Base-by-base conservation (phyloP, 371 early-diverging fungal species). In the Lichtheimia ornata region DNA sequence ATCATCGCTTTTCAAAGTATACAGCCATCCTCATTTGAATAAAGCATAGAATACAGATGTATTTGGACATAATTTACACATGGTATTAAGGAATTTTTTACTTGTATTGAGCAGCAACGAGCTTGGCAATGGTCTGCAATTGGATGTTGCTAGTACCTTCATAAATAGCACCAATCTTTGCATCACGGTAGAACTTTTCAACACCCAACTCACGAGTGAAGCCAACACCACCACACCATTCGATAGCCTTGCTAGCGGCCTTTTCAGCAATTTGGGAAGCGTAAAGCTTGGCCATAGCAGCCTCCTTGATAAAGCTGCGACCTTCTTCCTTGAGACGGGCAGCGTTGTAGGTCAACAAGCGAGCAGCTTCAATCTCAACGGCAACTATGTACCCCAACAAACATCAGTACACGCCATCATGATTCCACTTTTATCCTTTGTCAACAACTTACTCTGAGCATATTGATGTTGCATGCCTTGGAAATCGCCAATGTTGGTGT, bases 381-480 rank as follows among this genome's bases (percentile, higher is more conserved):
- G 97, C 96, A 41, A 94, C 77, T 74, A 54, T 12, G 11, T 45
- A 22, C 17, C 17, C 17, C n/a, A 47, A 7, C 17, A 43, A 43
- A 47, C n/a, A 18, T 22, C 17, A 47, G 22, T 17, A n/a, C 22
- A 52, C n/a, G n/a, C 7, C 9, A 15, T 27, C 0, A 22, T 12
- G 0, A 13, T n/a, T 52, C 22, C 52, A 24, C 53, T 24, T 52
- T 5, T 5, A n/a, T 18, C 53, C n/a, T 22, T 22, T 13, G 15
- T 28, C 22, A 24, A 69, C 71, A 24, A 69, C 71, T 70, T 62
- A 77, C 75, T 82, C 81, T 98, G 95, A 53, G 97, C 99, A 71
- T 92, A 94, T 79, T 98, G 98, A 69, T 90, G 89, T 81, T 98
- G 97, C 94, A 97, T 92, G 25, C 93, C 95, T 84, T 98, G 98